Evolutionary conservation across 805 yeast species (phyloP), one percentile per base, ranked within the genome.

Genomic region (Wickerhamomyces strasburgensis): DNA sequence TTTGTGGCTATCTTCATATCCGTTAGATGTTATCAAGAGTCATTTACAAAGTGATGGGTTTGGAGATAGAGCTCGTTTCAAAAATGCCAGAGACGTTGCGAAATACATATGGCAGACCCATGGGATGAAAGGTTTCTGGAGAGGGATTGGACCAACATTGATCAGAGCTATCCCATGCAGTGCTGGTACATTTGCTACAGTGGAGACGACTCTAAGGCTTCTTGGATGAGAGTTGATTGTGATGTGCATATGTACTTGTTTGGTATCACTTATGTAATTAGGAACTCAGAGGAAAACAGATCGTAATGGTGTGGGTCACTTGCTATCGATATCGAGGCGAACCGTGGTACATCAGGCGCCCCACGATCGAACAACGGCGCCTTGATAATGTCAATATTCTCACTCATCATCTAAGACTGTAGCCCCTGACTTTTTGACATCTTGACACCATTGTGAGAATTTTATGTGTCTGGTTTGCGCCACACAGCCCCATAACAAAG

Each of bases 11-110:
- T 70, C 81, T 17, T 73, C 80, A 13, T 90, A 89, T 57, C 98
- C 98, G 11, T 64, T 89, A 18, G 98, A 93, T 60, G 93, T 93
- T 3, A 65, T 93, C 53, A 93, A 93, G 67, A 85, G 96, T 19
- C 79, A 80, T 42, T 67, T 90, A 58, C 98, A 93, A 62, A 74
- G 83, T 39, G 80, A 76, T 47, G 52, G 54, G 8, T 75, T 76
- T 49, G 76, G 73, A 0, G 27, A 46, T 0, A 51, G 49, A 6
- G 64, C 73, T 6, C 64, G 61, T 44, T 77, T 72, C 42, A 43
- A 51, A 5, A 77, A 70, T 11, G 56, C 68, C 1, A 44, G 52
- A 18, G 58, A 64, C 26, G 74, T 74, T 7, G 60, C 66, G 48
- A 32, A 17, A 11, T 19, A 38, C 10, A 33, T 54, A n/a, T 48